Evolutionary conservation across 2,329 filamentous ascomycete species (phyloP).

Genomic region (Hypoxylon sp.): DNA sequence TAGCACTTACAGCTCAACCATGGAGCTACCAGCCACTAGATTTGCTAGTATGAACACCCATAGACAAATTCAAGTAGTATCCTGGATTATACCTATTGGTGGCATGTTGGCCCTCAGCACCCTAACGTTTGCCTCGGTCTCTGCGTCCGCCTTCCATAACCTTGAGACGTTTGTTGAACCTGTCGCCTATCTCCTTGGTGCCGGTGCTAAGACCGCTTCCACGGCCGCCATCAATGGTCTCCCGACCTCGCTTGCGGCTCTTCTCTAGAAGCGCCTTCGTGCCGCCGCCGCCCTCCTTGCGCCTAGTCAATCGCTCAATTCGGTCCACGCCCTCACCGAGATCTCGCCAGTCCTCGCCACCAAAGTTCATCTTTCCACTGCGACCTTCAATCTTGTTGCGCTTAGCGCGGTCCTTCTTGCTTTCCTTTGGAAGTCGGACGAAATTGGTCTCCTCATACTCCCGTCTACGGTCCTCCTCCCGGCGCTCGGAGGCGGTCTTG

Average conservation of each 20-base stretch:
- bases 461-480: conserved; percentile 81
- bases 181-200: conserved; percentile 75
- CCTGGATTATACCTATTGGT: background rate
- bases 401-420: conserved; percentile 87
- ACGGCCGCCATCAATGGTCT: conserved; percentile 77
- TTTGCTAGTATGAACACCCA: background rate
- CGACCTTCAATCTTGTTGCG: conserved; percentile 68
- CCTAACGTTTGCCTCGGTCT: conserved; percentile 57
- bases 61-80: background rate
- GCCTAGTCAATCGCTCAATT: conserved; percentile 85
- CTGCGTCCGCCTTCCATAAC: conserved; percentile 59
- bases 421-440: conserved; percentile 84
- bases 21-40: background rate
- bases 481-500: conserved; percentile 82
- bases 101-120: background rate
- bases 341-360: conserved; percentile 93
- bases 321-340: conserved; percentile 88
- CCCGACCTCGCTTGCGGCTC: conserved; percentile 84
- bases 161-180: conserved; percentile 79
- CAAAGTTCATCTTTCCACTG: conserved; percentile 76
- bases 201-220: conserved; percentile 69
- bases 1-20: conserved; percentile 7
- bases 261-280: conserved; percentile 79
- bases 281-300: conserved; percentile 71
- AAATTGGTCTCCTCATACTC: conserved; percentile 96